A percentile compares a stretch with the other conserved stretches of the same genome.
Evolutionary conservation across 768 basidiomycete species (phyloP).

Genomic region (Mrakia frigida): DNA sequence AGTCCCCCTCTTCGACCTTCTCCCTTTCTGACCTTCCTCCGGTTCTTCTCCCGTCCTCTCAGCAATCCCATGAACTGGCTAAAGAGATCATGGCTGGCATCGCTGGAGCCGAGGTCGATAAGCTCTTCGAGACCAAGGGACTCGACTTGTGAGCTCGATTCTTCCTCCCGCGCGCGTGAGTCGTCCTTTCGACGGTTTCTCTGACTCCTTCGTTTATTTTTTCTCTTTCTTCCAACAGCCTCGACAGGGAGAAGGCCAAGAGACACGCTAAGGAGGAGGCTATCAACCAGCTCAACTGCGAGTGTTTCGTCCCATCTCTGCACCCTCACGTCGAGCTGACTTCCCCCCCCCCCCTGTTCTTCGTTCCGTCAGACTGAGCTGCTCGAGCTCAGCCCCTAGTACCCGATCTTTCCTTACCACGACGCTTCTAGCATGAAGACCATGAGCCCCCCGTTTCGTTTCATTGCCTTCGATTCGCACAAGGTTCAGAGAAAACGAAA

Average conservation of each 20-base stretch:
- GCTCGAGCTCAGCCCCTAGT: no score
- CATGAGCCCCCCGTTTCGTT: no score
- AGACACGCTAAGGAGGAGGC: conserved; percentile 19
- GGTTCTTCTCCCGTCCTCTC: no score
- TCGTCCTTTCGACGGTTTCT: background rate
- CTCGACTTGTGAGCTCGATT: background rate
- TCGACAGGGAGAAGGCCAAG: conserved; percentile 24
- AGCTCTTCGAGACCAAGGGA: conserved; percentile 20
- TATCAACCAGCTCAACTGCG: conserved; percentile 15
- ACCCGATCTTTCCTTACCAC: no score
- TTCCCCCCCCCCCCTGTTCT: background rate
- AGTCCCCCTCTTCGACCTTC: no score
- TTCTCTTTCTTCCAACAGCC: background rate
- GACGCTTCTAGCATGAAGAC: no score
- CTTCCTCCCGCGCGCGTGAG: background rate
- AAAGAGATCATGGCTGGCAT: conserved; percentile 5
- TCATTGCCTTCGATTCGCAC: no score
- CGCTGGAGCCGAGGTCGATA: conserved; percentile 7
- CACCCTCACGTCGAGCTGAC: background rate
- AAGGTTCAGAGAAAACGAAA: no score
- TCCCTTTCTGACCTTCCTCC: no score
- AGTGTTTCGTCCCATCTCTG: background rate
- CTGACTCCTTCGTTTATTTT: background rate
- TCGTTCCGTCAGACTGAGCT: background rate
- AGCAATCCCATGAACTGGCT: background rate